Base-by-base conservation (phyloP, 2,329 filamentous ascomycete species). In the Cordyceps militaris region DNA sequence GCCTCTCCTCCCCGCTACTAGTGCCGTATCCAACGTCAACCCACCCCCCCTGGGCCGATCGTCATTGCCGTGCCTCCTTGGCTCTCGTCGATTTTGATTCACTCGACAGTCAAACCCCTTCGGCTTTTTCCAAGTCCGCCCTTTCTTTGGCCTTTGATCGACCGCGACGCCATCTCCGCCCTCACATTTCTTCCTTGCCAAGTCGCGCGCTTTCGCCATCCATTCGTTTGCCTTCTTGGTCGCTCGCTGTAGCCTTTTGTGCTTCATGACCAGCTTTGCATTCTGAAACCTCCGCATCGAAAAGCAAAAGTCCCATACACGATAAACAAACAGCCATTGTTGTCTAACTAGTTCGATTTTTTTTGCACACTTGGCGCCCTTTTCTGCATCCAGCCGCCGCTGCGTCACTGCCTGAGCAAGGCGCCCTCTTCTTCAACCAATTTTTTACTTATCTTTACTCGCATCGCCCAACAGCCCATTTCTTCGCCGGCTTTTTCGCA, bases 21-120 rank as follows among this genome's bases (percentile, higher is more conserved):
- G 23, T 28, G 24, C 42, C 54, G 44, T 30, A 50, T 50, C 54
- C 3, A 34, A 36, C 44, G 11, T 38, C 19, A 43, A 21, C 26
- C 42, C 40, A 46, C 42, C 32, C 23, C 44, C 54, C 46, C 34
- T 36, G 16, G 46, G 42, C 19, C 24, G 56, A 52, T 52, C 40
- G 49, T 52, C 48, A 52, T 38, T 47, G 40, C 26, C 26, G 32
- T 24, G 13, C 4, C 9, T 43, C 23, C 9, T 7, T 42, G 40
- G n/a, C 49, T 19, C 43, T 58, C 24, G 36, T n/a, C 34, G n/a
- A 23, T 36, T 53, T 24, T 58, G 59, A 57, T 60, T 60, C 59
- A 60, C 59, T 58, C 23, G 49, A 47, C 14, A 38, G 34, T 16
- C 34, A 13, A 38, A 38, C 34, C 34, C 34, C 38, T 54, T 43